Conservation (phyloP, 140 eudicot species). For the Cichorium intybus region DNA sequence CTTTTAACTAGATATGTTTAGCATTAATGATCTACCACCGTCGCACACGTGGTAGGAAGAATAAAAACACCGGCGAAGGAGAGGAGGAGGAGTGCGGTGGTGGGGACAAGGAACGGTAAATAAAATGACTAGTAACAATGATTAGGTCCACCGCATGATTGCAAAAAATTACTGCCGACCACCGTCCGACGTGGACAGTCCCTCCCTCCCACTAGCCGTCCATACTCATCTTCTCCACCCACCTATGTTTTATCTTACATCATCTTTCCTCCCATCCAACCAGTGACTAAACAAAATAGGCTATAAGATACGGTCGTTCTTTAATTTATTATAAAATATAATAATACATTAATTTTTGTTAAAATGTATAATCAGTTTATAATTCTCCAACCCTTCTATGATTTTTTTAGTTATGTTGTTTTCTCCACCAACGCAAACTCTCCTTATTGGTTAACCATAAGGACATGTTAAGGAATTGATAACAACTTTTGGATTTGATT, state of each 20-base stretch:
- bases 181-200: constrained; percentile 47
- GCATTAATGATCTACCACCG: background rate
- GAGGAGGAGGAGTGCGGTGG: background rate
- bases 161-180: constrained; percentile 43
- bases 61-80: background rate
- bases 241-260: background rate
- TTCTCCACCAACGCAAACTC: background rate
- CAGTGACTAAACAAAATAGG: background rate
- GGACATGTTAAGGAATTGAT: background rate
- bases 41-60: background rate
- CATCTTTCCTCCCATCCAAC: background rate
- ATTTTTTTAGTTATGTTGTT: background rate
- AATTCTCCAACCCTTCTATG: no score
- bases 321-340: no score
- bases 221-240: constrained; percentile 34
- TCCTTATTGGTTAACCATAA: background rate
- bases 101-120: background rate
- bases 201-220: constrained; percentile 51
- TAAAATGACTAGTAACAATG: constrained; percentile 25
- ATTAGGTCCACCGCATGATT: constrained; percentile 47
- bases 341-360: no score
- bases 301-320: background rate
- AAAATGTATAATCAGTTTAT: no score
- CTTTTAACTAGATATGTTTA: background rate
- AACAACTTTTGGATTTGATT: no score